Evolutionary conservation across 2,329 filamentous ascomycete species (phyloP).

Genomic region (Penicillium sp.): DNA sequence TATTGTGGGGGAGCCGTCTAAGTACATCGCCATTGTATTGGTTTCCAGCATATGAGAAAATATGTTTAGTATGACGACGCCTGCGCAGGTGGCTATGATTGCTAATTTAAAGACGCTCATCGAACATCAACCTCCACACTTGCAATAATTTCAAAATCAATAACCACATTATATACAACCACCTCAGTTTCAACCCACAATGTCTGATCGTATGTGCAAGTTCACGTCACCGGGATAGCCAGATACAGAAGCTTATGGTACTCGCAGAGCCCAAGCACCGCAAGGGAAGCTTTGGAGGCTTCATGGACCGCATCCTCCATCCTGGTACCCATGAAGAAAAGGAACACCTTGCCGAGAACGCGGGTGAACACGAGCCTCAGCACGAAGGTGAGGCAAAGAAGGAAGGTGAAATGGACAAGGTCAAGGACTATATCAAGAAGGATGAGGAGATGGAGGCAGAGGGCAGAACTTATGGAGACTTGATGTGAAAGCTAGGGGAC

Average conservation of each 20-base stretch:
- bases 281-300: neutral
- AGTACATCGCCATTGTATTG: neutral
- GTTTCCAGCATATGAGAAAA: neutral
- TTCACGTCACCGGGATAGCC: too few relatives aligned
- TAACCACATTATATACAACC: neutral
- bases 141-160: neutral
- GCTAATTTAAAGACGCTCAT: neutral
- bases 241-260: neutral
- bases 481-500: neutral
- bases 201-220: neutral
- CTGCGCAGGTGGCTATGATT: neutral
- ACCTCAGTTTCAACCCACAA: neutral
- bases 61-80: neutral
- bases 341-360: neutral
- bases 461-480: neutral
- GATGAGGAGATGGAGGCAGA: neutral
- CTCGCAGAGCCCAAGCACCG: neutral
- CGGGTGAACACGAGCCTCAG: neutral
- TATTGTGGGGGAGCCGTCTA: neutral
- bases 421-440: conserved; percentile 1
- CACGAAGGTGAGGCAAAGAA: neutral
- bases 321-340: neutral
- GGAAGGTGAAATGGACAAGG: neutral
- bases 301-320: conserved; percentile 3
- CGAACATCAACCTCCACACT: neutral